Conservation (phyloP, 768 basidiomycete species). For the Rhodotorula toruloides region DNA sequence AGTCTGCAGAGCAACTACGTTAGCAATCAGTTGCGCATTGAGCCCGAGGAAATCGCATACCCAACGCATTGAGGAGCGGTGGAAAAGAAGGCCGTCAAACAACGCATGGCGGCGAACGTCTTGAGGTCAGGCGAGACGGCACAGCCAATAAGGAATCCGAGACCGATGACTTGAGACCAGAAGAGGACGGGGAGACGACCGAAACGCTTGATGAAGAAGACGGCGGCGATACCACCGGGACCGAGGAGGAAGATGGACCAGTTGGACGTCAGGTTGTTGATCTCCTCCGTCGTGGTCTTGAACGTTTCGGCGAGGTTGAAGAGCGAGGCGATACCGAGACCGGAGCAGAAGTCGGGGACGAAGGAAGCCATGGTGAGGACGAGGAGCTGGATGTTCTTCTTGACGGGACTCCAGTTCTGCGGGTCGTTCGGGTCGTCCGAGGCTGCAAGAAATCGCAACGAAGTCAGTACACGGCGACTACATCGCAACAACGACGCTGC, state of each 20-base stretch:
- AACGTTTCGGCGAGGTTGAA: constrained; percentile 59
- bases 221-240: constrained; percentile 60
- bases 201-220: constrained; percentile 60
- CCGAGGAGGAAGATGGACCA: constrained; percentile 48
- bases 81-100: constrained; percentile 57
- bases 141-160: constrained; percentile 59
- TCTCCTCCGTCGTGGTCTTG: constrained; percentile 55
- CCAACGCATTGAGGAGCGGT: constrained; percentile 61
- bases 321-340: constrained; percentile 61
- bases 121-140: constrained; percentile 58
- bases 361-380: constrained; percentile 61
- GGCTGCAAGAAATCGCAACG: constrained; percentile 44
- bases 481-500: neutral
- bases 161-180: constrained; percentile 64
- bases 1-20: neutral
- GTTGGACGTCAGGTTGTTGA: constrained; percentile 59
- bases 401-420: constrained; percentile 50
- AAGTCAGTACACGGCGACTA: neutral
- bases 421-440: constrained; percentile 61
- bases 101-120: constrained; percentile 59
- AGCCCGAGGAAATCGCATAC: constrained; percentile 5
- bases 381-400: constrained; percentile 49
- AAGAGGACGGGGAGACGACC: constrained; percentile 65
- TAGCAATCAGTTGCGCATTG: no score
- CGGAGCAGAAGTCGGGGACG: constrained; percentile 64